These are phyloP conservation scores for Cinchona pubescens DNA, from an alignment of 257 asterid genomes.

Conservation along the genomic window DNA sequence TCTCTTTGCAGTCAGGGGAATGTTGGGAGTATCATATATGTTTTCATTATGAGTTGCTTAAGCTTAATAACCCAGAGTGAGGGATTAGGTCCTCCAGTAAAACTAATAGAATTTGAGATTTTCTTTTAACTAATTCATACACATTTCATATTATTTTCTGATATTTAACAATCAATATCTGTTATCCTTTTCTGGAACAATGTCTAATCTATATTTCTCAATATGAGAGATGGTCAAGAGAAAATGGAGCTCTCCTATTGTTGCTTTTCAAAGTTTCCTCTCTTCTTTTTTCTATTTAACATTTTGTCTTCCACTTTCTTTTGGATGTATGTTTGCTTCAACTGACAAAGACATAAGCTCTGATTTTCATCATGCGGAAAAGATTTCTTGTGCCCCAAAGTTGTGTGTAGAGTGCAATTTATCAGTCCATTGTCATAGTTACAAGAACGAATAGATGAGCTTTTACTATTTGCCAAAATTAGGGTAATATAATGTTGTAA, in stretches of 20 bases:
- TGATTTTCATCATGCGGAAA: not conserved
- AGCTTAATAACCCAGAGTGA: not conserved
- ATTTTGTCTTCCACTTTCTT: not conserved
- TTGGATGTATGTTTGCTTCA: not conserved
- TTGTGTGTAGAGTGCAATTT: not conserved
- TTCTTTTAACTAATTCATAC: not conserved
- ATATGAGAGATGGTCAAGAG: not conserved
- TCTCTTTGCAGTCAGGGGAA: not conserved
- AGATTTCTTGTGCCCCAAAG: not conserved
- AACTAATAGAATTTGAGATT: not conserved
- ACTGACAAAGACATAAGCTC: not conserved
- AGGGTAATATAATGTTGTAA: not conserved
- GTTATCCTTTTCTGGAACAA: not conserved
- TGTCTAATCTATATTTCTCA: not conserved
- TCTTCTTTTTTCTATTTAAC: not conserved
- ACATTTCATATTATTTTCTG: not conserved
- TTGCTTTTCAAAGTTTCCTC: not conserved
- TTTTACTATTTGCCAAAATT: conserved; percentile 10
- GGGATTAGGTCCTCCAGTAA: not conserved
- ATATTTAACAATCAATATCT: not conserved
- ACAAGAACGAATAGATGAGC: not conserved
- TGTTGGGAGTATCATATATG: not conserved
- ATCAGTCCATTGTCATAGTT: not conserved
- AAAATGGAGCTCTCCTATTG: not conserved
- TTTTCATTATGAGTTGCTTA: not conserved